These are phyloP conservation scores for Cyclotella choctawhatcheeana DNA, from an alignment of 108 stramenopile species.

Conservation along the genomic window DNA sequence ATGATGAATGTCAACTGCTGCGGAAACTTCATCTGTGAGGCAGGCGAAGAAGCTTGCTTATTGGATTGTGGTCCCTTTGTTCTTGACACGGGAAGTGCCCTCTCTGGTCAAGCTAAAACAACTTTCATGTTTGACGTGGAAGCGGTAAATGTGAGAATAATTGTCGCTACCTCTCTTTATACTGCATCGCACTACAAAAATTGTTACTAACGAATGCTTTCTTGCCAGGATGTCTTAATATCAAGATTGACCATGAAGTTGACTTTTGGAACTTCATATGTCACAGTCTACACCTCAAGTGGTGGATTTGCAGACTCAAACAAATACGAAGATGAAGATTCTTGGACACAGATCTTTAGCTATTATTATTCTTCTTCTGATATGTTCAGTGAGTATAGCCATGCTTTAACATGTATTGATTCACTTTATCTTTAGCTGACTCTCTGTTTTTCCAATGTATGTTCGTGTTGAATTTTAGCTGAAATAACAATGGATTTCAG, in stretches of 20 bases:
- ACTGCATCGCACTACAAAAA: too few relatives aligned
- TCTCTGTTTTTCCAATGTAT: too few relatives aligned
- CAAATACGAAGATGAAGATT: background rate
- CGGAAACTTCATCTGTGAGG: conserved; percentile 22
- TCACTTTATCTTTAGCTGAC: too few relatives aligned
- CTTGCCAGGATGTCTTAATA: background rate
- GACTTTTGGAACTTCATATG: background rate
- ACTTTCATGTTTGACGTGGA: too few relatives aligned
- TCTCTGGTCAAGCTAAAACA: background rate
- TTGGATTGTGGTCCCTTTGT: conserved; percentile 26
- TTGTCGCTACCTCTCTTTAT: too few relatives aligned
- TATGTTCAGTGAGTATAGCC: too few relatives aligned
- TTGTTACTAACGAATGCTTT: too few relatives aligned
- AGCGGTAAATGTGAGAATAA: too few relatives aligned
- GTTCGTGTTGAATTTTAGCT: too few relatives aligned
- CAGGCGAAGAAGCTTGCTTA: too few relatives aligned
- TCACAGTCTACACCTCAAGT: conserved; percentile 4
- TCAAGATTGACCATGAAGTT: too few relatives aligned
- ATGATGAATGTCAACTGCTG: conserved; percentile 6
- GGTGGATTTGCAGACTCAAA: background rate
- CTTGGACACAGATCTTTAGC: conserved; percentile 3
- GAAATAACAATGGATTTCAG: too few relatives aligned
- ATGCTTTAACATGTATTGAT: background rate
- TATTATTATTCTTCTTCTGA: background rate
- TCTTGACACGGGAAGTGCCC: background rate